Percentiles rank a stretch among this genome's conserved stretches.
Evolutionary conservation across 768 basidiomycete species (phyloP).

Genomic region (Hypsizygus marmoreus): DNA sequence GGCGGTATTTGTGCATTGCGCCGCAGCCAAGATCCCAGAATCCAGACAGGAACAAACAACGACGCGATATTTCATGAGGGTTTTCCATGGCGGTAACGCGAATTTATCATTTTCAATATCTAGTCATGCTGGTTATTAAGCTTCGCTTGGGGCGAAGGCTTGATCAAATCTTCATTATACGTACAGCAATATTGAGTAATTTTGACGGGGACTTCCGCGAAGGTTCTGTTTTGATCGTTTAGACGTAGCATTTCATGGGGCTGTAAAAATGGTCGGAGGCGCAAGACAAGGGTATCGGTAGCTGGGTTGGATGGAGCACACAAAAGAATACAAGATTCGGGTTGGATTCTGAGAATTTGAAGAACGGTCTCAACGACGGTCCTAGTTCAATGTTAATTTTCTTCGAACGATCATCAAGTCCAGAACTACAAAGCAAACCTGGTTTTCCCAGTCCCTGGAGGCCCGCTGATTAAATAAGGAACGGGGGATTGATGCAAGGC

Average conservation of each 20-base stretch:
- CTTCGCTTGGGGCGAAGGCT: not conserved
- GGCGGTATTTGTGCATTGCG: constrained; percentile 44
- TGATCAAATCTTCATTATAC: constrained; percentile 12
- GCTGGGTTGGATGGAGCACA: constrained; percentile 55
- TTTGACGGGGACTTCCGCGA: constrained; percentile 48
- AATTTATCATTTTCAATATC: constrained; percentile 50
- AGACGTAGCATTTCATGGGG: constrained; percentile 49
- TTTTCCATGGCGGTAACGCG: constrained; percentile 46
- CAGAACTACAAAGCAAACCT: constrained; percentile 27
- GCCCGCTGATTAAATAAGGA: constrained; percentile 50
- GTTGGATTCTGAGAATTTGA: constrained; percentile 48
- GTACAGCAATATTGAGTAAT: constrained; percentile 50
- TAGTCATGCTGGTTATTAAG: too few relatives aligned
- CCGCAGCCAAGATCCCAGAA: constrained; percentile 43
- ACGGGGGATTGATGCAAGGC: constrained; percentile 45
- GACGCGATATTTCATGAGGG: constrained; percentile 47
- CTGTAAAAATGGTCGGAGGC: constrained; percentile 37
- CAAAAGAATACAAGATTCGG: constrained; percentile 48
- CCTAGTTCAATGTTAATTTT: constrained; percentile 22
- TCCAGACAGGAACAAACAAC: constrained; percentile 50
- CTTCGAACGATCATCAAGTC: not conserved
- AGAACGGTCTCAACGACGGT: constrained; percentile 52
- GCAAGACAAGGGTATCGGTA: constrained; percentile 47
- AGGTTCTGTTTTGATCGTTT: constrained; percentile 50
- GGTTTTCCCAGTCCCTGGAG: constrained; percentile 57